Evolutionary conservation across 345 rosid species (phyloP).

Genomic region (Physaria fendleri): DNA sequence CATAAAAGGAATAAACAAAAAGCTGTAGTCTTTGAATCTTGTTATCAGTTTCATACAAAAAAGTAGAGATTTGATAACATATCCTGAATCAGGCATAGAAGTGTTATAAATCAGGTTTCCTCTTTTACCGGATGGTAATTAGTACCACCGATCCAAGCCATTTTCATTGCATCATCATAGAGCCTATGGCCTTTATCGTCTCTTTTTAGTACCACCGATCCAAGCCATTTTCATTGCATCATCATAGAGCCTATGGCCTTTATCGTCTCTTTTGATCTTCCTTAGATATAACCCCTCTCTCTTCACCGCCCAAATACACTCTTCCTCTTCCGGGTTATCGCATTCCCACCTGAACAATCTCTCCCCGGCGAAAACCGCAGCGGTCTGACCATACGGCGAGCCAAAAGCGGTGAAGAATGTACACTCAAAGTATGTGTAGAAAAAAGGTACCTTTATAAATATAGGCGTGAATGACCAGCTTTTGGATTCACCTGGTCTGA

Average conservation of each 20-base stretch:
- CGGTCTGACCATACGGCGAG: slow-evolving; percentile 20
- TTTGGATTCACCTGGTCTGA: slow-evolving; percentile 19
- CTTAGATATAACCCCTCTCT: slow-evolving; percentile 16
- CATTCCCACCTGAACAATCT: slow-evolving; percentile 24
- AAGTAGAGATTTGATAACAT: neutral
- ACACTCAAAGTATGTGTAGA: slow-evolving; percentile 29
- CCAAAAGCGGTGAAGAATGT: slow-evolving; percentile 17
- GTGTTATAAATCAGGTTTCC: neutral
- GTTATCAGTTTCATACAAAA: neutral
- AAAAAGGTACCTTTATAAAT: slow-evolving; percentile 22
- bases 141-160: slow-evolving; percentile 27
- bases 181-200: slow-evolving; percentile 8
- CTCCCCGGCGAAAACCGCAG: slow-evolving; percentile 26
- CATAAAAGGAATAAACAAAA: slow-evolving; percentile 2
- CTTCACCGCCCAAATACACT: slow-evolving; percentile 32
- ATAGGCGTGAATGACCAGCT: slow-evolving; percentile 30
- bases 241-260: slow-evolving; percentile 2
- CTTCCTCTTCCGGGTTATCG: slow-evolving; percentile 17
- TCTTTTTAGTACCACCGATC: slow-evolving; percentile 13
- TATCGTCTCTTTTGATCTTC: slow-evolving; percentile 15
- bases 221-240: slow-evolving; percentile 13
- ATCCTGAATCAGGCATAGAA: neutral
- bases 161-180: neutral
- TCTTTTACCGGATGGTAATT: slow-evolving; percentile 15
- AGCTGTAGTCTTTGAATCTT: neutral